A percentile compares a stretch with the other conserved stretches of the same genome.
Evolutionary conservation across 495 filamentous ascomycete species (phyloP).

Genomic region (Xylaria longipes): DNA sequence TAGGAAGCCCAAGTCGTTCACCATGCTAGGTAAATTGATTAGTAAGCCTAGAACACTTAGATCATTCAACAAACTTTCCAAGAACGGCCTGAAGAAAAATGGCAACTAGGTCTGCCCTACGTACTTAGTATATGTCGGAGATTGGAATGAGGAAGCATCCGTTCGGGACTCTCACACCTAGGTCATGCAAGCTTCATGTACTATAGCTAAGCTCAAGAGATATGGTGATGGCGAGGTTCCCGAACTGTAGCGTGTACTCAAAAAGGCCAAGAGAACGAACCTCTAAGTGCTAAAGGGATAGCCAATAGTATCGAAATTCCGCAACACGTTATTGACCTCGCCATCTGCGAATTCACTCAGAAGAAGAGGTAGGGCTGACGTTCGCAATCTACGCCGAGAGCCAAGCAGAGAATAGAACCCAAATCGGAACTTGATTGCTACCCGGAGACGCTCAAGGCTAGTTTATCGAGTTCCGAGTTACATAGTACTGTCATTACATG

Average conservation of each 20-base stretch:
- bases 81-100: neutral
- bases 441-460: neutral
- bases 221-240: neutral
- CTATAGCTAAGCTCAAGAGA: neutral
- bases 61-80: neutral
- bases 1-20: neutral
- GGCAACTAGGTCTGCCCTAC: neutral
- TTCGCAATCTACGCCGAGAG: neutral
- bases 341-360: neutral
- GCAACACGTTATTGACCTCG: too few species aligned
- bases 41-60: neutral
- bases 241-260: neutral
- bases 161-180: neutral
- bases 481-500: too few species aligned
- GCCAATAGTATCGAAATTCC: too few species aligned
- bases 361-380: neutral
- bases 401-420: neutral
- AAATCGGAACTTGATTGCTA: neutral
- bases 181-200: neutral
- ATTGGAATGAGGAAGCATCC: neutral
- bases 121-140: neutral
- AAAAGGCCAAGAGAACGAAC: neutral
- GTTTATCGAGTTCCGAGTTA: too few species aligned
- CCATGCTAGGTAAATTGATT: neutral
- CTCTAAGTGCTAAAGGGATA: too few species aligned